These are phyloP conservation scores for Camellia oleifera DNA, from an alignment of 179 eudicot genomes.

Conservation along the genomic window DNA sequence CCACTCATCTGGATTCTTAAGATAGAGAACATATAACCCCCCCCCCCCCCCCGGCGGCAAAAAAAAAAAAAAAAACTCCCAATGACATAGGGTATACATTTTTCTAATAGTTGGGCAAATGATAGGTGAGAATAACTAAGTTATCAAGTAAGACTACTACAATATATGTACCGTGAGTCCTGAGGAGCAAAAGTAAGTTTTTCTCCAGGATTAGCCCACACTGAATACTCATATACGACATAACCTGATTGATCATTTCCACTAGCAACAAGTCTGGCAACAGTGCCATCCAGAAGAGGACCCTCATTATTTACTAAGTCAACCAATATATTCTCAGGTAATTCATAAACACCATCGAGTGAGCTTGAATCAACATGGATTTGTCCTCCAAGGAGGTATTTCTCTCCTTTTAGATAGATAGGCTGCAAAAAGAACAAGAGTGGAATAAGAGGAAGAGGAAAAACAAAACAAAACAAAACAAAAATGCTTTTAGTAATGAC, in stretches of 20 bases:
- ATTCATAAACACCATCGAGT: constrained; percentile 28
- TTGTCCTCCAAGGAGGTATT: constrained; percentile 74
- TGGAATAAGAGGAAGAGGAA: constrained; percentile 20
- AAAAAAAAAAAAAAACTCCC: background rate
- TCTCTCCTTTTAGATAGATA: constrained; percentile 73
- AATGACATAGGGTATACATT: background rate
- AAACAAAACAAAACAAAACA: background rate
- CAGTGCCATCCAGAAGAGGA: constrained; percentile 37
- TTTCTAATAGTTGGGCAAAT: constrained; percentile 1
- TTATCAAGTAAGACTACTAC: background rate
- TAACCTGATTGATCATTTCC: constrained; percentile 44
- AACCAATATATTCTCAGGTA: constrained; percentile 58
- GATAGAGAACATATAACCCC: background rate
- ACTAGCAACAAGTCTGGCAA: constrained; percentile 47
- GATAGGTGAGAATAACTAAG: background rate
- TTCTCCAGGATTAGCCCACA: constrained; percentile 85
- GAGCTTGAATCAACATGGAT: constrained; percentile 56
- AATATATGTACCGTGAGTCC: constrained; percentile 57
- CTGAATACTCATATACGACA: constrained; percentile 65
- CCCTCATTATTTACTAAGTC: constrained; percentile 53
- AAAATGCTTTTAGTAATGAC: background rate
- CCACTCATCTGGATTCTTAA: constrained; percentile 1
- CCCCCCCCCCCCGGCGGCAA: background rate
- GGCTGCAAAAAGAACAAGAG: constrained; percentile 50
- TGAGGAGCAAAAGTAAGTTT: constrained; percentile 62